Percentiles rank a stretch among this genome's conserved stretches.
These are phyloP conservation scores for Suillus luteus DNA, from an alignment of 768 basidiomycete genomes.

Conservation along the genomic window DNA sequence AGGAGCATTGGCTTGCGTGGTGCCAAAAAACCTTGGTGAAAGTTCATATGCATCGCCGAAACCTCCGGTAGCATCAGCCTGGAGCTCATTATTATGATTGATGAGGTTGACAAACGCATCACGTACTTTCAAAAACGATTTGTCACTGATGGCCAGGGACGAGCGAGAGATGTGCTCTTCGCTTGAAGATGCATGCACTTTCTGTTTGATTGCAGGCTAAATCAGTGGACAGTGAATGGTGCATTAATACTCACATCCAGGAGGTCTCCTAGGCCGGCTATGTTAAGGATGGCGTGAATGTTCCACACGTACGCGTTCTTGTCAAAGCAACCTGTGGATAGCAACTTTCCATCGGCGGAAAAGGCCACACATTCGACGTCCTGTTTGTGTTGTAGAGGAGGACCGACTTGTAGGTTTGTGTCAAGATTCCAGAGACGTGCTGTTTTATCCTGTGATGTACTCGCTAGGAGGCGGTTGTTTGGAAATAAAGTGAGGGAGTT, in stretches of 20 bases:
- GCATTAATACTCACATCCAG: neutral
- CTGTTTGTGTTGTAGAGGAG: neutral
- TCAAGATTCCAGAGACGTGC: constrained; percentile 12
- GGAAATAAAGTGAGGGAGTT: neutral
- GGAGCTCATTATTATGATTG: too few relatives aligned
- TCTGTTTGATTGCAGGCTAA: neutral
- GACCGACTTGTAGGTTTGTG: neutral
- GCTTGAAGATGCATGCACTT: too few relatives aligned
- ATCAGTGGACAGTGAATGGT: neutral
- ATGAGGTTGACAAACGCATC: too few relatives aligned
- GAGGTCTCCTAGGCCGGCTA: neutral
- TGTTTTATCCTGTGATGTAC: constrained; percentile 6
- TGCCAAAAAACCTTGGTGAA: neutral
- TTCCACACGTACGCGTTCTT: neutral
- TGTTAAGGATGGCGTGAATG: neutral
- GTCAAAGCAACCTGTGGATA: neutral
- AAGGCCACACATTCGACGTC: neutral
- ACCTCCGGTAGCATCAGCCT: neutral
- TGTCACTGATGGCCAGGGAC: too few relatives aligned
- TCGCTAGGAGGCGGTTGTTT: neutral
- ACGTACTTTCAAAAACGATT: too few relatives aligned
- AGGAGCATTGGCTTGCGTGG: neutral
- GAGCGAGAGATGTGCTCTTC: too few relatives aligned
- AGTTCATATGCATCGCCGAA: neutral
- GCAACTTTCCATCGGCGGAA: constrained; percentile 11